Percentiles rank a stretch among this genome's conserved stretches.
These are phyloP conservation scores for Pyrenophora teres DNA, from an alignment of 2,329 filamentous ascomycete genomes.

Conservation along the genomic window DNA sequence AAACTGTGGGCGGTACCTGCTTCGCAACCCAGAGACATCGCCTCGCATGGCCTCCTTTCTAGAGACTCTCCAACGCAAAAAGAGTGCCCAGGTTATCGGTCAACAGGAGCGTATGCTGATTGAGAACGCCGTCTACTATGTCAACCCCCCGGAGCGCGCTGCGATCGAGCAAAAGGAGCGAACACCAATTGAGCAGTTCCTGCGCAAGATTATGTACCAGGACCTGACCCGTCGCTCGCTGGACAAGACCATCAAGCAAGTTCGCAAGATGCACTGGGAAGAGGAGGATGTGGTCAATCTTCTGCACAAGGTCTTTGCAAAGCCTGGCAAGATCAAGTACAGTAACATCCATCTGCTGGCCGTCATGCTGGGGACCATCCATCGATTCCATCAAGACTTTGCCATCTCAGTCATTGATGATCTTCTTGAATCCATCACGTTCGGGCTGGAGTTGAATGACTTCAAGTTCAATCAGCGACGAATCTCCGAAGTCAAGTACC, in stretches of 20 bases:
- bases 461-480: conserved; percentile 97
- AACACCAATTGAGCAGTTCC: conserved; percentile 88
- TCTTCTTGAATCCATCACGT: conserved; percentile 81
- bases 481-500: conserved; percentile 93
- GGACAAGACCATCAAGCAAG: conserved; percentile 90
- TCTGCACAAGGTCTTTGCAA: conserved; percentile 89
- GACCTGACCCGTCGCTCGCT: conserved; percentile 95
- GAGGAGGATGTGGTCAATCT: conserved; percentile 81
- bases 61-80: conserved; percentile 94
- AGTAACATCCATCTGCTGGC: conserved; percentile 94
- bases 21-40: conserved; percentile 89
- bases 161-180: conserved; percentile 97
- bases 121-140: conserved; percentile 97
- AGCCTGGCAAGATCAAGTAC: conserved; percentile 96
- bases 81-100: conserved; percentile 90
- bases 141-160: conserved; percentile 89
- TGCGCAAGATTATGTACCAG: conserved; percentile 88
- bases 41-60: conserved; percentile 93
- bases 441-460: conserved; percentile 92
- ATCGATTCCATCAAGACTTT: conserved; percentile 90
- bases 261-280: conserved; percentile 96
- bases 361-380: conserved; percentile 84
- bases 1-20: conserved; percentile 91
- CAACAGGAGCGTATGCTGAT: conserved; percentile 98
- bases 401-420: conserved; percentile 91